Base-by-base conservation (phyloP, 2,329 filamentous ascomycete genomes). In the Botrytis porri region DNA sequence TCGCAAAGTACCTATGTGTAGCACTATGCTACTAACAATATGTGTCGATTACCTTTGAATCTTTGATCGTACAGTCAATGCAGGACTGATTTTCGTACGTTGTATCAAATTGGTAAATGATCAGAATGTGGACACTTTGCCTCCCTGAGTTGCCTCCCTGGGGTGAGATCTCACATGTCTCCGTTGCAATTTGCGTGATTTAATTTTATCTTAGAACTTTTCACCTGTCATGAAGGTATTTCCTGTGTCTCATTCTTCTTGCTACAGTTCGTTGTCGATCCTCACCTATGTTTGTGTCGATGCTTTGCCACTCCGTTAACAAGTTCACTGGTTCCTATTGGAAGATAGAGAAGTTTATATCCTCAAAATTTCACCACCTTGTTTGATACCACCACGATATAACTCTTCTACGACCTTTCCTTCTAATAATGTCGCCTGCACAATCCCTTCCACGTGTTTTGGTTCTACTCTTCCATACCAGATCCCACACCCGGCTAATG, bases 401-500 rank as follows among this genome's bases (percentile, higher is more conserved):
- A 93, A 83, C 74, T 94, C 91, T 41, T 84, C 84, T 43, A 96
- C 88, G 0, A 96, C 86, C 43, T 85, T 88, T 0, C 93, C 92
- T 37, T 85, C 84, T 10, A 89, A 62, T 0, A 96, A 83, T 8
- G 93, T 95, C 84, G 94, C 90, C 32, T 85, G 83, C 8, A 96
- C 86, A 64, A 96, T 88, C 0, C 93, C 93, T 79, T 94, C 91
- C 0, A 95, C 92, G 80, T 95, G 88, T 79, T 86, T 87, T 5
- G 92, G 91, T 76, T 92, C 91, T 2, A 96, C 90, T 59, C 93
- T 84, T 0, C 93, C 93, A 81, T 96, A 96, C 93, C 93, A 96
- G 4, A 96, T 87, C 0, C 93, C 93, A 78, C 88, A 88, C 0
- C 93, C 92, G 1, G 88, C 88, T 69, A 95, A 81, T 7, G 88